Conservation (phyloP, 1,284 basidiomycete genomes). For the Golubevia pallescens region DNA sequence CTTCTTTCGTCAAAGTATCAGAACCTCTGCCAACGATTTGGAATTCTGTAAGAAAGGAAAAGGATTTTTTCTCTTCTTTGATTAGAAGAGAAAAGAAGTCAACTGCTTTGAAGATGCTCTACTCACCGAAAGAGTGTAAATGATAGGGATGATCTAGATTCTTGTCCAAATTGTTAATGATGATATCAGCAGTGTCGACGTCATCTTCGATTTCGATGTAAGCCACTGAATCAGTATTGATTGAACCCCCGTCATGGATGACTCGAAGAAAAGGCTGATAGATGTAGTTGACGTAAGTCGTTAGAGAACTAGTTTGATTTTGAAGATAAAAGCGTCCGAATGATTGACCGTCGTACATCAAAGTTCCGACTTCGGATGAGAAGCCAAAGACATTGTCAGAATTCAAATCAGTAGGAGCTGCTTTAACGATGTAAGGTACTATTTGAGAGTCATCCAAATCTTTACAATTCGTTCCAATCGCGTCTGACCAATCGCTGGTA, state of each 20-base stretch:
- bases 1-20: slow-evolving; percentile 36
- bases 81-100: too few relatives aligned
- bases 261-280: slow-evolving; percentile 35
- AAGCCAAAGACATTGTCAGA: slow-evolving; percentile 31
- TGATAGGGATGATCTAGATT: slow-evolving; percentile 64
- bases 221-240: slow-evolving; percentile 23
- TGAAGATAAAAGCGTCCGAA: slow-evolving; percentile 36
- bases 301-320: slow-evolving; percentile 29
- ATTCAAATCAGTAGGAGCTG: slow-evolving; percentile 22
- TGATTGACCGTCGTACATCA: slow-evolving; percentile 33
- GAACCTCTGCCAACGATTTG: slow-evolving; percentile 58
- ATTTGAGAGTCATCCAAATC: slow-evolving; percentile 25
- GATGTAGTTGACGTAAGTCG: slow-evolving; percentile 42
- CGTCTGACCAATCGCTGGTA: slow-evolving; percentile 31
- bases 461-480: slow-evolving; percentile 17
- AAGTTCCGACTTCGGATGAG: slow-evolving; percentile 23
- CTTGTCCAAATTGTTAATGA: slow-evolving; percentile 63
- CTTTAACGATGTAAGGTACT: slow-evolving; percentile 37
- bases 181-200: slow-evolving; percentile 35
- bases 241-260: slow-evolving; percentile 16
- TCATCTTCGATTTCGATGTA: slow-evolving; percentile 23
- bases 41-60: slow-evolving; percentile 26
- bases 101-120: too few relatives aligned
- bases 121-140: slow-evolving; percentile 40
- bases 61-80: too few relatives aligned